Conservation (phyloP, 306 rosid genomes). For the Prunus armeniaca region DNA sequence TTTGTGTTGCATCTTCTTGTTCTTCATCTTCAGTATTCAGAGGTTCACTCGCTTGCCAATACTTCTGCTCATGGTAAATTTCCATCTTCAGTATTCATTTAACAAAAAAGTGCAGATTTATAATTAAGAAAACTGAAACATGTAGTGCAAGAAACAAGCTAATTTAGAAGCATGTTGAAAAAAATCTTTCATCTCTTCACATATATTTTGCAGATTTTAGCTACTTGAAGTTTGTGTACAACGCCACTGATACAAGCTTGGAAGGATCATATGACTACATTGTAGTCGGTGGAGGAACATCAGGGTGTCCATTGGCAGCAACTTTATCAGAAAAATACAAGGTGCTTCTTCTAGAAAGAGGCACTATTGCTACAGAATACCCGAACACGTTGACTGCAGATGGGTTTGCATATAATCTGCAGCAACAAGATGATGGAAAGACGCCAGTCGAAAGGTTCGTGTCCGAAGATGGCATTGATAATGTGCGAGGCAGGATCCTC, state of each 20-base stretch:
- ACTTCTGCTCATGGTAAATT: too few species aligned
- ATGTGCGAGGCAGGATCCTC: slow-evolving; percentile 17
- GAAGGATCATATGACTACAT: slow-evolving; percentile 33
- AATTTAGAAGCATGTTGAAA: background rate
- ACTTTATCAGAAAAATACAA: slow-evolving; percentile 25
- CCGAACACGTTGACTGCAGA: too few species aligned
- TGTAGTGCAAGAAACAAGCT: background rate
- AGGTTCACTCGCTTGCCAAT: too few species aligned
- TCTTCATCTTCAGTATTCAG: too few species aligned
- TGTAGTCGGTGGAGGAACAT: slow-evolving; percentile 39
- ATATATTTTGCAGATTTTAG: slow-evolving; percentile 16
- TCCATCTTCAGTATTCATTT: too few species aligned
- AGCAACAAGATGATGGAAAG: too few species aligned
- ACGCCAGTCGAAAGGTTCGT: too few species aligned
- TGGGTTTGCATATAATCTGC: too few species aligned
- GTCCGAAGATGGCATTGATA: background rate
- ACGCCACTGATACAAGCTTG: slow-evolving; percentile 7
- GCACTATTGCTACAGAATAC: background rate
- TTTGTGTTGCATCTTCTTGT: too few species aligned
- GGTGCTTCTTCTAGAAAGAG: slow-evolving; percentile 33
- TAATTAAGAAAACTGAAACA: too few species aligned
- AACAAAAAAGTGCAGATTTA: background rate
- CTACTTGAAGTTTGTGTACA: slow-evolving; percentile 21
- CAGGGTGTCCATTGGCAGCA: slow-evolving; percentile 40
- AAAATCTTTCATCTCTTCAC: background rate